Percentiles rank a stretch among this genome's conserved stretches.
Evolutionary conservation across 805 yeast species (phyloP).

Genomic region (Torulaspora gathmanii): DNA sequence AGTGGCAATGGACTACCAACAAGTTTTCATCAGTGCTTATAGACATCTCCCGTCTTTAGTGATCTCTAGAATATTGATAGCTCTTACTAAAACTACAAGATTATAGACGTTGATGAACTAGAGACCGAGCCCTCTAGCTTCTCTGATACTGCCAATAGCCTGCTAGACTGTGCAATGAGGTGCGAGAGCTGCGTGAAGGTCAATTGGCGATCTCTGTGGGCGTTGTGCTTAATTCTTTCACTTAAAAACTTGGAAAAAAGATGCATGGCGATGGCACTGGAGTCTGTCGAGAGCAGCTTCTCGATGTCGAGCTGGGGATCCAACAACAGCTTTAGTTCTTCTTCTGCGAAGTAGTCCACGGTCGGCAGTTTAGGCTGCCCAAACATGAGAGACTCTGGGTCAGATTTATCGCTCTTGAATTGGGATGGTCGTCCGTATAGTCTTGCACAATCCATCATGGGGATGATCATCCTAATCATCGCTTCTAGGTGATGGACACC

Average conservation of each 20-base stretch:
- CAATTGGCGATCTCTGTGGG: conserved; percentile 28
- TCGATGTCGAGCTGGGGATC: conserved; percentile 4
- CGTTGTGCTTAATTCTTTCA: conserved; percentile 8
- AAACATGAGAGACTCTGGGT: conserved; percentile 54
- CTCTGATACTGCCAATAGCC: not conserved
- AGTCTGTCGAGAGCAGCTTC: conserved; percentile 12
- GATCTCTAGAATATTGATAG: not conserved
- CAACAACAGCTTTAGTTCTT: conserved; percentile 18
- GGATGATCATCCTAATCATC: conserved; percentile 60
- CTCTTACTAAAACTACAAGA: conserved; percentile 4
- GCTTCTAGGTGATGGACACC: conserved; percentile 66
- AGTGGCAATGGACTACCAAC: conserved; percentile 5
- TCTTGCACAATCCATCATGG: conserved; percentile 59
- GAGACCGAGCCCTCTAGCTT: conserved; percentile 4
- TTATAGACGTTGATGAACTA: conserved; percentile 6
- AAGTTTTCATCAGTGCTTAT: not conserved
- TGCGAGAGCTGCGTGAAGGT: conserved; percentile 9
- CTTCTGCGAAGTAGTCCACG: conserved; percentile 44
- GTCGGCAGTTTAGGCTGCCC: conserved; percentile 72
- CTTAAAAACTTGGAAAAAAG: conserved; percentile 12
- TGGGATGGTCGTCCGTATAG: conserved; percentile 70
- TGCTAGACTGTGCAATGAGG: not conserved
- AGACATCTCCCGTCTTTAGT: not conserved
- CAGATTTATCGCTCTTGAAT: conserved; percentile 49
- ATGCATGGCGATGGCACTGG: conserved; percentile 18